phyloP scores from a whole-genome alignment of 306 rosid genomes.

The Dryas drummondii region DNA sequence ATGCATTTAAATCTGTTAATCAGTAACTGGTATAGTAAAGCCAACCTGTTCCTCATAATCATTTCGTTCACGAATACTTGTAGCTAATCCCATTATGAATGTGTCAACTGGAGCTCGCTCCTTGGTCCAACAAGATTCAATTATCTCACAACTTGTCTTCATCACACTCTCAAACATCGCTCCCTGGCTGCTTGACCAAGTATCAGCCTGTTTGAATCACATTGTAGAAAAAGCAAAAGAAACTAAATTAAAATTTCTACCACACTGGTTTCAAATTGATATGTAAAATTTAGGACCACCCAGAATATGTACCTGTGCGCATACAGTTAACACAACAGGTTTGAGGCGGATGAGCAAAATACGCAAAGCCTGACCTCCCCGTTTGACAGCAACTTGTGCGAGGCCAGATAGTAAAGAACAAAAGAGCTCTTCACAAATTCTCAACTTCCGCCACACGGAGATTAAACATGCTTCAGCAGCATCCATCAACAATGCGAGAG shows the following conservation, averaged over 20 bases:
- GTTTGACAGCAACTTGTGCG: conserved; percentile 70
- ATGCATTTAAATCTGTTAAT: conserved; percentile 4
- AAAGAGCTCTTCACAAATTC: conserved; percentile 86
- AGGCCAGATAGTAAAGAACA: conserved; percentile 74
- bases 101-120: conserved; percentile 98
- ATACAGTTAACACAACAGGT: conserved; percentile 84
- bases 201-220: conserved; percentile 62
- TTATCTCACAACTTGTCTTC: conserved; percentile 78
- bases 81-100: conserved; percentile 91
- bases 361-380: conserved; percentile 93
- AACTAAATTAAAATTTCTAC: conserved; percentile 7
- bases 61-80: conserved; percentile 92
- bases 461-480: conserved; percentile 94
- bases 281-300: conserved; percentile 20
- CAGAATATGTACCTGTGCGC: conserved; percentile 65
- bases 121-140: conserved; percentile 92
- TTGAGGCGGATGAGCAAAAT: conserved; percentile 93
- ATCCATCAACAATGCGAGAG: conserved; percentile 88
- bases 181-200: conserved; percentile 86
- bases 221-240: conserved; percentile 17
- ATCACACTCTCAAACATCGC: conserved; percentile 87
- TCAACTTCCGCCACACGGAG: conserved; percentile 89
- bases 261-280: conserved; percentile 16
- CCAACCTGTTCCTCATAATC: conserved; percentile 89
- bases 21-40: conserved; percentile 20